Conservation (phyloP, 306 rosid genomes). For the Medicago arabica region DNA sequence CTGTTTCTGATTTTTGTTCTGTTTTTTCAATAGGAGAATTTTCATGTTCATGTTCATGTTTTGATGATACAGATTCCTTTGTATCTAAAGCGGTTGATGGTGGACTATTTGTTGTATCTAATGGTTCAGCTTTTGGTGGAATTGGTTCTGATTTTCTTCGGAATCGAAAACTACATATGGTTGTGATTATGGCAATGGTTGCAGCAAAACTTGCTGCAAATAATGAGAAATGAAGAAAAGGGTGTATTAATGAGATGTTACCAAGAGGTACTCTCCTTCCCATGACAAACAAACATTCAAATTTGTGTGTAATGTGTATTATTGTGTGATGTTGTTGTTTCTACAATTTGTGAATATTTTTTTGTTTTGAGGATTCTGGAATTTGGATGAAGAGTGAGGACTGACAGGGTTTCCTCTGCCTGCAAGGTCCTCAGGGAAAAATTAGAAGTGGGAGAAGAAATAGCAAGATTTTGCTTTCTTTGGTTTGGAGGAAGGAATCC, state of each 20-base stretch:
- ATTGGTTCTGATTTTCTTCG: conserved; percentile 40
- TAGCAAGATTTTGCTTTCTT: conserved; percentile 12
- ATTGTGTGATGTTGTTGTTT: too few relatives aligned
- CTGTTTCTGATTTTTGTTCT: conserved; percentile 6
- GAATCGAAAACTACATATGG: conserved; percentile 55
- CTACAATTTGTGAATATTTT: background rate
- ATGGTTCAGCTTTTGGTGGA: conserved; percentile 3
- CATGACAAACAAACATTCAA: conserved; percentile 49
- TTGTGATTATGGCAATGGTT: conserved; percentile 58
- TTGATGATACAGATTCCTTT: background rate
- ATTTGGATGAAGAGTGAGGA: conserved; percentile 21
- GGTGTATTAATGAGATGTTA: conserved; percentile 50
- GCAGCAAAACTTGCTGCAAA: conserved; percentile 57
- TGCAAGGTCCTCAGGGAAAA: conserved; percentile 30
- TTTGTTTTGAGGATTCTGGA: background rate
- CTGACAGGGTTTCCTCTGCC: background rate
- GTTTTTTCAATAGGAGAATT: background rate
- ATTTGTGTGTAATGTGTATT: background rate
- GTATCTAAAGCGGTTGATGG: background rate
- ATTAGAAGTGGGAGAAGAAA: conserved; percentile 7
- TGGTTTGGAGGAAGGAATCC: conserved; percentile 7
- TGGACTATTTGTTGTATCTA: background rate
- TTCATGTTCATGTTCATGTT: background rate
- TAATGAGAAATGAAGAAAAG: conserved; percentile 51
- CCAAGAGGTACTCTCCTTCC: conserved; percentile 67